phyloP scores from a whole-genome alignment of 768 basidiomycete genomes.

The Phylloporus arenicola region DNA sequence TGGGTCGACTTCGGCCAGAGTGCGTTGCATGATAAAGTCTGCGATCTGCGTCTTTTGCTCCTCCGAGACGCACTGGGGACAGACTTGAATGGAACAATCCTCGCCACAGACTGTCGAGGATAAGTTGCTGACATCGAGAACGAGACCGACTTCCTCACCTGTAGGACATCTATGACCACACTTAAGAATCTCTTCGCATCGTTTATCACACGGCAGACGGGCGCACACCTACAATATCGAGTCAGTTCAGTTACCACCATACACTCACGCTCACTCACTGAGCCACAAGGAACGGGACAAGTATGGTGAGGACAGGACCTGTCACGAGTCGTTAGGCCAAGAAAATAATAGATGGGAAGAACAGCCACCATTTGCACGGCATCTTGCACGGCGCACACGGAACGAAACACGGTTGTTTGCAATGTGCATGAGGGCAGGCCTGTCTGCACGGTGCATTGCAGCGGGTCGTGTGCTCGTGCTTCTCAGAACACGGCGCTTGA shows the following conservation, averaged over 20 bases:
- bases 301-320: conserved; percentile 50
- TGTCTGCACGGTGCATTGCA: conserved; percentile 51
- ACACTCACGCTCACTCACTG: conserved; percentile 39
- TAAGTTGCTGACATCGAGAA: not conserved
- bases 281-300: conserved; percentile 64
- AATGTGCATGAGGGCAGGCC: conserved; percentile 48
- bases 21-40: conserved; percentile 53
- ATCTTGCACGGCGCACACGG: conserved; percentile 62
- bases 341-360: not conserved
- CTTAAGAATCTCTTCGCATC: conserved; percentile 41
- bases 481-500: conserved; percentile 40
- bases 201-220: conserved; percentile 57
- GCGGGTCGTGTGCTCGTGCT: conserved; percentile 42
- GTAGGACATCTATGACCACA: conserved; percentile 70
- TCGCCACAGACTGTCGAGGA: conserved; percentile 58
- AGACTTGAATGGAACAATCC: conserved; percentile 50
- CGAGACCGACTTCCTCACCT: conserved; percentile 33
- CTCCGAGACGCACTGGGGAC: conserved; percentile 43
- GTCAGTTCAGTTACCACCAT: not conserved
- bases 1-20: conserved; percentile 44
- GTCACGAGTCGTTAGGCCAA: not conserved
- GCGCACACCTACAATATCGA: conserved; percentile 47
- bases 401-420: conserved; percentile 42
- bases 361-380: conserved; percentile 48
- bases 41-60: conserved; percentile 41